phyloP scores from a whole-genome alignment of 345 rosid genomes.

The Linum lewisii region DNA sequence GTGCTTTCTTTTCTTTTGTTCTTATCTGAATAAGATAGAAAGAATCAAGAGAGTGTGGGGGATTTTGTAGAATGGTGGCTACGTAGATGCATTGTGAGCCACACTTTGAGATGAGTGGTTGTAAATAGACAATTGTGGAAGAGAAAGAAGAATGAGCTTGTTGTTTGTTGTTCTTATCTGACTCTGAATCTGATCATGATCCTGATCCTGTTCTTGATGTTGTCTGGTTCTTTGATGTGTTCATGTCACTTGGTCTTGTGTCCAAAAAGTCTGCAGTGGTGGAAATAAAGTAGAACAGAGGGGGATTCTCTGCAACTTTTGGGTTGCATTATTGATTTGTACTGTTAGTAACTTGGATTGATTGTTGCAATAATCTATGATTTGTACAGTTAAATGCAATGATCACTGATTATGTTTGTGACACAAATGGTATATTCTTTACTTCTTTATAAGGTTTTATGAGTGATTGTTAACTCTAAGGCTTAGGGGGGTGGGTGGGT shows the following conservation, averaged over 20 bases:
- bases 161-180: neutral
- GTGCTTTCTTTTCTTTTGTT: neutral
- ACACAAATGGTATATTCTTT: no score
- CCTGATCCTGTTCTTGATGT: neutral
- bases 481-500: no score
- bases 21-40: neutral
- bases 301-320: no score
- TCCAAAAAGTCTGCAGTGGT: neutral
- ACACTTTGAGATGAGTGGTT: constrained; percentile 28
- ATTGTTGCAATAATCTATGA: no score
- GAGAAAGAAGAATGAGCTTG: neutral
- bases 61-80: constrained; percentile 1
- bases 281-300: no score
- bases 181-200: neutral
- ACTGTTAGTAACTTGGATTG: no score
- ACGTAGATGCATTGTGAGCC: constrained; percentile 20
- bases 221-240: neutral
- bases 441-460: no score
- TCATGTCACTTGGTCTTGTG: neutral
- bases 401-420: no score
- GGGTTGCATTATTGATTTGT: no score
- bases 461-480: no score
- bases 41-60: neutral
- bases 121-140: constrained; percentile 19
- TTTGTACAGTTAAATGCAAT: no score